Base-by-base conservation (phyloP, 768 basidiomycete genomes). In the Phylloporus sp. region DNA sequence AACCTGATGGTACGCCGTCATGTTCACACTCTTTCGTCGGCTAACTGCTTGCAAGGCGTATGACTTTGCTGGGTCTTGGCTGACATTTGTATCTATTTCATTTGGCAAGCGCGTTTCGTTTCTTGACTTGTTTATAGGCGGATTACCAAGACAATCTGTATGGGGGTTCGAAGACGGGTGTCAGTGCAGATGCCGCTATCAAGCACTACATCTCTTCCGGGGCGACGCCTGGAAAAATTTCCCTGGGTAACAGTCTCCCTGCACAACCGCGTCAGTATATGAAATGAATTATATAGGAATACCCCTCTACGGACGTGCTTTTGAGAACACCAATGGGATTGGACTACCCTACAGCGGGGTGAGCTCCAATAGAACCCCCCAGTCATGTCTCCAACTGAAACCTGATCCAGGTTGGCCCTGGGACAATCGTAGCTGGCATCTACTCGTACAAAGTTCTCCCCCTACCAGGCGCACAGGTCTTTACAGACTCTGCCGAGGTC, bases 391-490 rank as follows among this genome's bases (percentile, higher is more conserved):
- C 20, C 6, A 41, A 38, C 54, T 58, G 32, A 63, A 15, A 5
- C 53, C 11, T 39, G 8, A 11, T 32, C 23, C 48, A 86, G 85
- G 74, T 86, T 52, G 90, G 88, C 15, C 83, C 85, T 7, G 85
- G 85, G 39, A 76, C 88, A 31, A 27, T 56, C 0, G 22, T 24
- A 50, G 16, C 61, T 4, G 61, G 61, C 7, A 7, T 64, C 54
- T 91, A 88, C 68, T 82, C 86, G n/a, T 90, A 91, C 74, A 82
- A 82, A 29, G 74, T 62, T 26, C 79, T 93, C 22, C 90, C 89
- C 72, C 73, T 81, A 23, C 72, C 79, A 18, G 80, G 80, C 15
- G 79, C 84, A 6, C 66, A 76, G 47, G 79, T 89, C 36, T 78
- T 74, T 61, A 82, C 90, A 64, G 87, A 92, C 63, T 69, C 74